A percentile compares a stretch with the other conserved stretches of the same genome.
These are phyloP conservation scores for Alternaria dauci DNA, from an alignment of 2,329 filamentous ascomycete genomes.

Conservation along the genomic window DNA sequence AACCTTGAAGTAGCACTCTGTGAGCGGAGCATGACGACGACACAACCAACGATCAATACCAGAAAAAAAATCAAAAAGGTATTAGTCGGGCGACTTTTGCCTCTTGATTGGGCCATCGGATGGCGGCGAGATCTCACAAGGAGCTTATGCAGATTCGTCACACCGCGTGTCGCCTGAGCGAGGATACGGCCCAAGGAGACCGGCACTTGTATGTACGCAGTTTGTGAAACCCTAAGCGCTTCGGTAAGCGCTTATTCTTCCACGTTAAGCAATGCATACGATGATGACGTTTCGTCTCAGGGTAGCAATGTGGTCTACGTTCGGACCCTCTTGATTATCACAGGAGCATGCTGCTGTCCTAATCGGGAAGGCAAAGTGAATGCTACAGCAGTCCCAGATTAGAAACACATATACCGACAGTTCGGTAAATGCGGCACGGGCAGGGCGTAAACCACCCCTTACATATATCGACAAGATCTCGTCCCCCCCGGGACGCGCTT, in stretches of 20 bases:
- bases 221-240: slow-evolving; percentile 14
- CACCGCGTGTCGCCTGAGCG: slow-evolving; percentile 4
- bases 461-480: neutral
- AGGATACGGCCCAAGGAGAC: slow-evolving; percentile 1
- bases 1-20: neutral
- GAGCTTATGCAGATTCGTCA: slow-evolving; percentile 7
- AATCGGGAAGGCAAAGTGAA: neutral
- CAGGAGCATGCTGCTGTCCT: neutral
- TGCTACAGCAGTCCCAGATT: neutral
- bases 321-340: neutral
- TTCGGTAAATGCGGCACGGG: neutral
- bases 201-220: slow-evolving; percentile 3
- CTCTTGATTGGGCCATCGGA: neutral
- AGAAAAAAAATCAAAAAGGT: neutral
- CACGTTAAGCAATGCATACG: neutral
- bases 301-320: neutral
- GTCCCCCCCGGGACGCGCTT: neutral
- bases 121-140: neutral
- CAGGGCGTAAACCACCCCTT: slow-evolving; percentile 4
- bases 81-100: neutral
- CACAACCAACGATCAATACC: neutral
- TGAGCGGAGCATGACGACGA: neutral
- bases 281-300: neutral
- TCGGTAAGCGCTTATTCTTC: slow-evolving; percentile 9
- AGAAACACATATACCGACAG: neutral